These are phyloP conservation scores for Tephrocybe sp. DNA, from an alignment of 768 basidiomycete genomes.

Conservation along the genomic window DNA sequence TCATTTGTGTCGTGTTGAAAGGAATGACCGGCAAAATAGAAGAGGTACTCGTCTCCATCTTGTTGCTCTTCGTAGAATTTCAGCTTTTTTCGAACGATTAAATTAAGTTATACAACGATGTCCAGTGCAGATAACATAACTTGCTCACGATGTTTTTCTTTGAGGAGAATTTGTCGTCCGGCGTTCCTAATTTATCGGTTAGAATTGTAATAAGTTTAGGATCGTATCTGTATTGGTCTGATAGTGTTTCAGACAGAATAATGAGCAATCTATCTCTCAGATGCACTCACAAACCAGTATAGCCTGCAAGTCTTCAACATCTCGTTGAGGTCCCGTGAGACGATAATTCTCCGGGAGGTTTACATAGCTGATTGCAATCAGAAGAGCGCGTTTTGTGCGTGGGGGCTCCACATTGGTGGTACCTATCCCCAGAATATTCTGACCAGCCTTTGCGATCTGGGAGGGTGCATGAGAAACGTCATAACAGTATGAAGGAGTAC, in stretches of 20 bases:
- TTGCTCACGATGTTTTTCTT: slow-evolving; percentile 1
- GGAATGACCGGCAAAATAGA: slow-evolving; percentile 4
- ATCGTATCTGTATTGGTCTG: background rate
- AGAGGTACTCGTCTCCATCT: background rate
- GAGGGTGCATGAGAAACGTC: no score
- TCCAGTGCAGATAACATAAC: background rate
- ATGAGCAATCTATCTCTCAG: background rate
- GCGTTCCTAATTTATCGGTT: background rate
- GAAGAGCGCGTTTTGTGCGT: background rate
- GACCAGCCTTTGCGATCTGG: no score
- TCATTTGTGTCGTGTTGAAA: background rate
- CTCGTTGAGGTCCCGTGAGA: background rate
- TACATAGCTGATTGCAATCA: slow-evolving; percentile 5
- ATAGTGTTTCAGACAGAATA: background rate
- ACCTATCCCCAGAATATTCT: no score
- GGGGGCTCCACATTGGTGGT: background rate
- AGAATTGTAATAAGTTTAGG: background rate
- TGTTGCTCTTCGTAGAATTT: background rate
- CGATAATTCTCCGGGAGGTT: background rate
- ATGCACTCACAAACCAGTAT: background rate
- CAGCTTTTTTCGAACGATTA: no score
- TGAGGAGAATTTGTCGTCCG: background rate
- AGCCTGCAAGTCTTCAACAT: background rate
- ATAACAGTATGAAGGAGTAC: no score
- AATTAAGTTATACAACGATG: no score